Base-by-base conservation (phyloP, 495 filamentous ascomycete species). In the Aspergillus hancockii region DNA sequence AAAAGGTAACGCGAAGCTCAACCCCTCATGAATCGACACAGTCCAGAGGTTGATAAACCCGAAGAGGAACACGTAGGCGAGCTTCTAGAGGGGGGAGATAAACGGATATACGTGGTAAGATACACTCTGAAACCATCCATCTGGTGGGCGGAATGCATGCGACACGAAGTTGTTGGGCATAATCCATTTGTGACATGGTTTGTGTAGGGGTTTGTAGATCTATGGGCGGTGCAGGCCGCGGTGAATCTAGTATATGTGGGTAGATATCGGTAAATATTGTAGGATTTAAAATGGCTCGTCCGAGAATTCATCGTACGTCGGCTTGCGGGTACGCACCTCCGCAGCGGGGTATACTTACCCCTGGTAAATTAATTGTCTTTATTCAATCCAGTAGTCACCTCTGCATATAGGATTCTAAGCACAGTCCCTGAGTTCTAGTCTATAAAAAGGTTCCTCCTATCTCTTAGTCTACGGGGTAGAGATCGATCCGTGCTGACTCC, bases 131-230 rank as follows among this genome's bases (percentile, higher is more conserved):
- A 87, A 81, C 78, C 86, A 97, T 68, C 94, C 94, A 73, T 98
- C 93, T 38, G 97, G 64, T 1, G 93, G 94, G 79, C 97, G 93
- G 83, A 98, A 97, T 54, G 93, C 93, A 76, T 96, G 88, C 53
- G 85, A 88, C 12, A 94, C 93, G 71, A 83, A 97, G 10, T 94
- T 94, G 7, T 92, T 96, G 6, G 94, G 94, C 91, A 97, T 95
- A 76, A 98, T 97, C 93, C 93, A 97, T 78, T 96, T 97, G 86
- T 98, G 93, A 79, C 97, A 93, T 52, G 91, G 88, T 82, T 98
- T 98, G 83, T 98, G 93, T 21, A 98, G 83, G 49, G 75, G 77
- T 79, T 90, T 93, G 85, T 97, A 98, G 51, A 97, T 71, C 49
- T 73, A 63, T 7, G 90, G 89, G 72, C 92, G 88, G 76, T 98